Percentiles rank a stretch among this genome's conserved stretches.
Conservation (phyloP, 192 early-diverging fungal species). For the Obelidium mucronatum region DNA sequence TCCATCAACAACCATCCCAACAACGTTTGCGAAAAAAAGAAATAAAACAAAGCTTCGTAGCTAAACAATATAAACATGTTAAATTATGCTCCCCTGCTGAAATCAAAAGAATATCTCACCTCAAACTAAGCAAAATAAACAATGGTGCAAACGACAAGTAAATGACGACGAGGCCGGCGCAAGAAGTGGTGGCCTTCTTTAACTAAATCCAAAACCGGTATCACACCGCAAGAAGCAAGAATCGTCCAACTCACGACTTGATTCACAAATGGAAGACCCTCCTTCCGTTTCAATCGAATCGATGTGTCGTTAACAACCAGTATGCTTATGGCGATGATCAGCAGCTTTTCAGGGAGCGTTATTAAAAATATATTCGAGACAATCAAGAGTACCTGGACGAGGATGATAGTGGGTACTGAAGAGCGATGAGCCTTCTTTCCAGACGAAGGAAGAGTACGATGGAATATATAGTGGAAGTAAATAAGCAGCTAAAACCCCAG, state of each 20-base stretch:
- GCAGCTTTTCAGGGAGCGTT: conserved; percentile 46
- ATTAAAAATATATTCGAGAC: too few species aligned
- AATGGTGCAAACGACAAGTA: conserved; percentile 88
- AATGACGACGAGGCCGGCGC: conserved; percentile 79
- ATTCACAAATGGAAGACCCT: conserved; percentile 76
- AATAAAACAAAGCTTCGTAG: conserved; percentile 80
- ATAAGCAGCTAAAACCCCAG: conserved; percentile 36
- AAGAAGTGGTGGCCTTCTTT: conserved; percentile 75
- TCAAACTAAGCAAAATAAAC: conserved; percentile 85
- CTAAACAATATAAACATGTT: too few species aligned
- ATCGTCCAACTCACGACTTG: conserved; percentile 71
- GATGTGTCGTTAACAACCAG: conserved; percentile 70
- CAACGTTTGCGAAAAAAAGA: conserved; percentile 75
- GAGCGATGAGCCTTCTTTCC: too few species aligned
- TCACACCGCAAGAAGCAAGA: conserved; percentile 56
- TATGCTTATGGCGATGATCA: conserved; percentile 60
- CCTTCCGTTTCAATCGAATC: conserved; percentile 58
- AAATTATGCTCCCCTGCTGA: too few species aligned
- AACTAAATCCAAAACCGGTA: conserved; percentile 70
- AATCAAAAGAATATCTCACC: too few species aligned
- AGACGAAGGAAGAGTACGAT: not conserved
- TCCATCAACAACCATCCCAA: conserved; percentile 84
- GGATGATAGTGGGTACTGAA: conserved; percentile 3
- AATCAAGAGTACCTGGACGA: conserved; percentile 21
- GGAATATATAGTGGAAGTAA: conserved; percentile 29